Base-by-base conservation (phyloP, 805 yeast genomes). In the Yarrowia sp. region DNA sequence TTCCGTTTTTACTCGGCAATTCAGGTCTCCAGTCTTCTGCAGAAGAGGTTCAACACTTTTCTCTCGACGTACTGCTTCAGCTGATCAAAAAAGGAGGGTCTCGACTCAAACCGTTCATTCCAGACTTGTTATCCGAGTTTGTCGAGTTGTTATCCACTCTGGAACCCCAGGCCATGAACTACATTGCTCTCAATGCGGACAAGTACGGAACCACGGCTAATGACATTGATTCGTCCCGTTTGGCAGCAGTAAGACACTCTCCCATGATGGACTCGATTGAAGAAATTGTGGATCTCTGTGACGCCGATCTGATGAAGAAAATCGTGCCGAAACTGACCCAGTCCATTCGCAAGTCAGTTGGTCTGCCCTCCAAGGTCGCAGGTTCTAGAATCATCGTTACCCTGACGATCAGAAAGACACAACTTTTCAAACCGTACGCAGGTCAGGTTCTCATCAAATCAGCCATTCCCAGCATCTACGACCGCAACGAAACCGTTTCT, bases 191-290 rank as follows among this genome's bases (percentile, higher is more conserved):
- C 67, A 92, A 95, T 75, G 97, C 98, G 0, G 92, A 85, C 66
- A 93, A 92, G 73, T 92, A 88, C 72, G 91, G 92, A 46, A 73
- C 92, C 66, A 85, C 85, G 61, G 78, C 85, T 8, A 82, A 83
- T 65, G 89, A 85, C 41, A 84, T 93, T 66, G 98, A 95, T 74
- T 85, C 90, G 0, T 85, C 85, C 61, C 81, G 98, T 70, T 76
- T 87, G 62, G 87, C 85, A 65, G 83, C 88, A 48, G 81, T 95
- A 33, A 86, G 93, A 0, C 79, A 81, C 28, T 92, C 98, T 0
- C 98, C 98, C 0, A 82, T 92, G 78, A 89, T 91, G 92, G 92
- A 86, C 64, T 88, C 96, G 0, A 80, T 92, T 59, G 97, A 91
- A 68, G 83, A 79, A 56, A 73, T 92, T 67, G 75, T 92, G 66